Evolutionary conservation across 1,284 basidiomycete genomes (phyloP).

Genomic region (Ceratobasidium sp.): DNA sequence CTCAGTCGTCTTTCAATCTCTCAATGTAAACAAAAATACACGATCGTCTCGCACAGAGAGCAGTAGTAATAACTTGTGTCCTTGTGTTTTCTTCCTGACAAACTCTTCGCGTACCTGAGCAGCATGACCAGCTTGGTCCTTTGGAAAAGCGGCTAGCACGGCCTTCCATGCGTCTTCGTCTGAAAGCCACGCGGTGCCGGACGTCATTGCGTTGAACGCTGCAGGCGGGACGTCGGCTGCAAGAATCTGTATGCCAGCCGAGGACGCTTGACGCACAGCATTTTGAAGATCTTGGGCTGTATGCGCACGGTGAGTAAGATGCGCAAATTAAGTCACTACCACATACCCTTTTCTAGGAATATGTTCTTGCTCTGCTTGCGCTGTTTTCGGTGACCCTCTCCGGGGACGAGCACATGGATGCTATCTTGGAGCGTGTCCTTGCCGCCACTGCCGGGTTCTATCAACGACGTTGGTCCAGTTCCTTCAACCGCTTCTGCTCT

Average conservation of each 20-base stretch:
- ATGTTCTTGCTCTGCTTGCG: constrained; percentile 78
- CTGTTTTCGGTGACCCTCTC: constrained; percentile 70
- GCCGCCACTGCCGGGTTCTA: neutral
- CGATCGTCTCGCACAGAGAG: constrained; percentile 79
- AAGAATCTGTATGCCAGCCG: constrained; percentile 70
- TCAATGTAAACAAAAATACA: constrained; percentile 66
- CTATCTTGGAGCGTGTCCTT: constrained; percentile 59
- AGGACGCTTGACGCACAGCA: constrained; percentile 63
- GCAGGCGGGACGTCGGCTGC: constrained; percentile 74
- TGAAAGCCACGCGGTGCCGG: constrained; percentile 70
- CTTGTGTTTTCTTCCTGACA: constrained; percentile 71
- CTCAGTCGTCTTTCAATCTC: neutral
- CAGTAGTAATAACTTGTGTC: constrained; percentile 72
- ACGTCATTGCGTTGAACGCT: constrained; percentile 73
- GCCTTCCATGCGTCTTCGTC: constrained; percentile 81
- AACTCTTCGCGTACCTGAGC: constrained; percentile 74
- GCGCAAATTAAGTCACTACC: constrained; percentile 43
- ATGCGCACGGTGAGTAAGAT: constrained; percentile 67
- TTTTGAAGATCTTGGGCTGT: constrained; percentile 67
- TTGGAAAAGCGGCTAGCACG: constrained; percentile 67
- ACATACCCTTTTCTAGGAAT: constrained; percentile 73
- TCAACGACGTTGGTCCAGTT: constrained; percentile 3
- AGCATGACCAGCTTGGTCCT: constrained; percentile 67
- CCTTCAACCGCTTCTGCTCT: constrained; percentile 78
- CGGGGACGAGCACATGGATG: constrained; percentile 74